Base-by-base conservation (phyloP, 495 filamentous ascomycete species). In the Penicillium coffeae region DNA sequence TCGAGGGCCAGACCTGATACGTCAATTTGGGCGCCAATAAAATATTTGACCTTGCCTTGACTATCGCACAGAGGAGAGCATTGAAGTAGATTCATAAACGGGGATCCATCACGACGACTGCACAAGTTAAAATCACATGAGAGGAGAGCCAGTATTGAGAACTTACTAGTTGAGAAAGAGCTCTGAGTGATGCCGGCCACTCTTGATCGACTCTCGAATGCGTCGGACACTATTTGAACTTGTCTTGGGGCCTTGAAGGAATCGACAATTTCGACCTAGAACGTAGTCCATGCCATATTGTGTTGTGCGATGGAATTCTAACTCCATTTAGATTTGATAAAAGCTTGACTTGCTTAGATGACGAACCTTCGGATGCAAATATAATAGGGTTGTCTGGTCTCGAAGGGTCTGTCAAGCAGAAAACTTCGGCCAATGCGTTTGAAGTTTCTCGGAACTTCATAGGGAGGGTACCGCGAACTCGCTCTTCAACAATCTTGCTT, bases 401-500 rank as follows among this genome's bases (percentile, higher is more conserved):
- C 18, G 82, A 82, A 7, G 87, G 86, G 66, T 91, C 87, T 6
- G 85, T 86, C 51, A 90, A 64, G 59, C 86, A 89, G 54, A 89
- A 90, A 0, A 86, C 84, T 56, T 90, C 86, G 0, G 83, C 85
- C 38, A 90, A 54, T 3, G 86, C 86, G 58, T 89, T 85, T 2
- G 83, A 83, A 9, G 84, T 54, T 73, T 78, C 45, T 65, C 70
- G 30, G 78, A 73, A 69, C 46, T 67, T 69, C 22, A 58, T 50
- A 0, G 65, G 65, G 8, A 71, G 54, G 1, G 63, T 67, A 4
- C 65, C 65, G 4, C 65, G 60, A 3, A 71, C 49, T 0, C 65
- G 61, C 48, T 65, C 65, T 37, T 67, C 63, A 10, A 71, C 63
- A 18, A 71, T 63, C 8, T 58, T 60, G 35, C 65, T 69, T 1